These are phyloP conservation scores for Dichomitus squalens DNA, from an alignment of 1,284 basidiomycete species.

Conservation along the genomic window DNA sequence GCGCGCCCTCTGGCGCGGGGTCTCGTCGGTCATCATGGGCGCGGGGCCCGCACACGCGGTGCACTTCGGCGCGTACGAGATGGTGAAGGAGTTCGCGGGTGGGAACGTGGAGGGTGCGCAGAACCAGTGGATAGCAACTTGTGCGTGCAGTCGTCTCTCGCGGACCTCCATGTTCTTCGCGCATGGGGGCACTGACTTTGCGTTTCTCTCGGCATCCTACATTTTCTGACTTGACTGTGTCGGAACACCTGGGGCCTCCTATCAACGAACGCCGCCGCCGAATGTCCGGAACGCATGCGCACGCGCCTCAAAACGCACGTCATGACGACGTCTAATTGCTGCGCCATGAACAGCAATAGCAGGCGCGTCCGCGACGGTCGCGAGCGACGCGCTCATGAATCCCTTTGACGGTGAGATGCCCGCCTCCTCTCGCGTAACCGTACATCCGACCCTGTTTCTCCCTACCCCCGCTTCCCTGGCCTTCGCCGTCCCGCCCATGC, in stretches of 20 bases:
- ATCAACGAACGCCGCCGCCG: neutral
- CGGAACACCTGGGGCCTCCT: neutral
- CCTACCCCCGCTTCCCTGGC: neutral
- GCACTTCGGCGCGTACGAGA: constrained; percentile 97
- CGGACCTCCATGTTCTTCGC: neutral
- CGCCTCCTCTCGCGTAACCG: constrained; percentile 10
- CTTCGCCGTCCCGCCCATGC: neutral
- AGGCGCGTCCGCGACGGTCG: constrained; percentile 93
- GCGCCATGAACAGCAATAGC: constrained; percentile 69
- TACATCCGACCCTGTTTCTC: constrained; percentile 11
- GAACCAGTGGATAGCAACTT: constrained; percentile 82
- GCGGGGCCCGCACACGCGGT: constrained; percentile 98
- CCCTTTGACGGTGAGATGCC: constrained; percentile 90
- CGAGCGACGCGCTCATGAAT: constrained; percentile 98
- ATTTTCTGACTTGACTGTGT: neutral
- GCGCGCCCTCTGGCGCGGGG: constrained; percentile 92
- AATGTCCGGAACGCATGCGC: neutral
- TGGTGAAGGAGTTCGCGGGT: constrained; percentile 91
- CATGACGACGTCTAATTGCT: neutral
- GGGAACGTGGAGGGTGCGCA: constrained; percentile 71
- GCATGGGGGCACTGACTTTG: neutral
- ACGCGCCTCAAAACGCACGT: neutral
- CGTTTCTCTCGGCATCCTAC: neutral
- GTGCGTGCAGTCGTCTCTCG: constrained; percentile 45
- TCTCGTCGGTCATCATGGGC: constrained; percentile 95